phyloP scores from a whole-genome alignment of 83 land plant species.

The Picea engelmannii region DNA sequence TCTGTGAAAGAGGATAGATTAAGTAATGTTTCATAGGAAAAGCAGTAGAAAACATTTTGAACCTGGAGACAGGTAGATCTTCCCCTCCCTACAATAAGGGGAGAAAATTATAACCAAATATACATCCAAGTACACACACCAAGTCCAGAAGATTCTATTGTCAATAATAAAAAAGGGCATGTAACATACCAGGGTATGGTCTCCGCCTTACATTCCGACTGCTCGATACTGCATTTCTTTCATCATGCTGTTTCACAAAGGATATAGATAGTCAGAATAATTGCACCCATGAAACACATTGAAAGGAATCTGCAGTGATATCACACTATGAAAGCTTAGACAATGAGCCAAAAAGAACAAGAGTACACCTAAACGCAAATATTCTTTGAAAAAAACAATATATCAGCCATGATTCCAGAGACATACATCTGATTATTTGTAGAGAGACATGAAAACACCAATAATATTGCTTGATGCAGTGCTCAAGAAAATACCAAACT shows the following conservation, averaged over 20 bases:
- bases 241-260: slow-evolving; percentile 13
- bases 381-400: not conserved
- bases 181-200: slow-evolving; percentile 5
- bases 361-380: not conserved
- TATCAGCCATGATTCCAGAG: not conserved
- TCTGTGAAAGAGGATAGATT: slow-evolving; percentile 22
- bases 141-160: no score
- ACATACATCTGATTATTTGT: not conserved
- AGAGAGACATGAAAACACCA: not conserved
- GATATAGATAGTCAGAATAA: not conserved
- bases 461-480: no score
- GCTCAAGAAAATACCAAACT: no score
- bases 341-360: not conserved
- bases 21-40: not conserved
- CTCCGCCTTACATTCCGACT: slow-evolving; percentile 11
- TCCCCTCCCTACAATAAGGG: not conserved
- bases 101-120: no score
- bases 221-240: not conserved
- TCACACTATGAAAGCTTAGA: no score
- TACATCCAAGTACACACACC: no score
- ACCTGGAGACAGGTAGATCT: not conserved
- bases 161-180: not conserved
- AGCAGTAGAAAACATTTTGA: not conserved
- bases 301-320: not conserved
- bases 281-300: not conserved